Base-by-base conservation (phyloP, 2,329 filamentous ascomycete genomes). In the Byssoonygena ceratinophila region DNA sequence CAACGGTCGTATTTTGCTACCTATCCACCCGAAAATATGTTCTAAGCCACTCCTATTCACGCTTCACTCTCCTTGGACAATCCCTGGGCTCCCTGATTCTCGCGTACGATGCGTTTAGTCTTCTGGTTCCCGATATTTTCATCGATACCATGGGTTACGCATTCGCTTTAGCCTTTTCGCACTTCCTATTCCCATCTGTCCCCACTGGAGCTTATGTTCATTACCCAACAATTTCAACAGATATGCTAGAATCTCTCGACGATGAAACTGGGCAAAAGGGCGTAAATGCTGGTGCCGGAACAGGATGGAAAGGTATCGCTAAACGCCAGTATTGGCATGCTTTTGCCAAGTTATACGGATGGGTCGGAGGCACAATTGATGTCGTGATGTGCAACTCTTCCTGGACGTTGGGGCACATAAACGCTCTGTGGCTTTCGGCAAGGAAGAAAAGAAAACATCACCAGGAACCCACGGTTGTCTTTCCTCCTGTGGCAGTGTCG, bases 101-200 rank as follows among this genome's bases (percentile, higher is more conserved):
- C 51, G 90, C 86, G 23, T 92, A 87, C 76, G 91, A 98, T 63
- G 91, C 91, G 9, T 92, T 98, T 66, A 84, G 81, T n/a, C 79
- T 96, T 2, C 76, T 97, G 2, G 86, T 91, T 0, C 92, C 92
- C 0, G 92, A 98, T 66, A 79, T 97, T 49, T 95, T 97, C 66
- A 77, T 98, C 61, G 92, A 98, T 65, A 98, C 92, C 1, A 96
- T 98, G 90, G 92, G 92, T 57, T 98, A 96, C 64, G 89, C 91
- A 23, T 98, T 97, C 65, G 80, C 86, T 0, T 78, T 95, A 9
- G 88, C 87, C 7, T 75, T 96, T 2, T 85, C 78, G 68, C 92
- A 89, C 64, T 78, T 85, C 57, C 75, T 97, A 22, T 97, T 97
- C 64, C 84, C 79, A 0, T 68, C 72, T 32, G 79, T 96, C 1